phyloP scores from a whole-genome alignment of 2,329 filamentous ascomycete genomes.

The Beauveria rudraprayagi region DNA sequence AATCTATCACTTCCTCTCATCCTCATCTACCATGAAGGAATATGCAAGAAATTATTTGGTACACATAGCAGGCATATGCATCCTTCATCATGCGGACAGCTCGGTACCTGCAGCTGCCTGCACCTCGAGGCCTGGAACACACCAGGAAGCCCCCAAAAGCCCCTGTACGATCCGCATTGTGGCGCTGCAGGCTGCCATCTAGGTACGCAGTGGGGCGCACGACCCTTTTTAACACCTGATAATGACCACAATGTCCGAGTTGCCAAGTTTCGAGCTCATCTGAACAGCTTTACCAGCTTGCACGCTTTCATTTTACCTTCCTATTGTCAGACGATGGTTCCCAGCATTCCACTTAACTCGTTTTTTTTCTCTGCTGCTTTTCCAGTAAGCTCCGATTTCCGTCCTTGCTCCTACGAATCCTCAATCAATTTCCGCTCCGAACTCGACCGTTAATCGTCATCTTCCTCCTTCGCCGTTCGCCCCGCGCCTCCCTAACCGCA shows the following conservation, averaged over 20 bases:
- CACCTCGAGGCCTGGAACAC: too few relatives aligned
- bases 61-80: too few relatives aligned
- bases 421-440: background rate
- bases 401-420: too few relatives aligned
- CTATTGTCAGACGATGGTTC: background rate
- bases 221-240: slow-evolving; percentile 12
- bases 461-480: background rate
- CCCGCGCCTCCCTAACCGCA: slow-evolving; percentile 10
- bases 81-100: too few relatives aligned
- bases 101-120: too few relatives aligned
- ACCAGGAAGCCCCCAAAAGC: too few relatives aligned
- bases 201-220: background rate
- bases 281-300: slow-evolving; percentile 4
- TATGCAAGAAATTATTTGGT: too few relatives aligned
- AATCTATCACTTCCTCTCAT: too few relatives aligned
- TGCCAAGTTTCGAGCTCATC: background rate
- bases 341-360: too few relatives aligned
- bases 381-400: too few relatives aligned
- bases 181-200: background rate
- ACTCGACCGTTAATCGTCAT: background rate
- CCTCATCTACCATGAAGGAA: too few relatives aligned
- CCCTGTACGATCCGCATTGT: background rate
- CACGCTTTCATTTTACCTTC: background rate
- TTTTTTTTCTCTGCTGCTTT: too few relatives aligned
- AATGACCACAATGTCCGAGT: background rate